Conservation (phyloP, 345 rosid species). For the Ceriops decandra region DNA sequence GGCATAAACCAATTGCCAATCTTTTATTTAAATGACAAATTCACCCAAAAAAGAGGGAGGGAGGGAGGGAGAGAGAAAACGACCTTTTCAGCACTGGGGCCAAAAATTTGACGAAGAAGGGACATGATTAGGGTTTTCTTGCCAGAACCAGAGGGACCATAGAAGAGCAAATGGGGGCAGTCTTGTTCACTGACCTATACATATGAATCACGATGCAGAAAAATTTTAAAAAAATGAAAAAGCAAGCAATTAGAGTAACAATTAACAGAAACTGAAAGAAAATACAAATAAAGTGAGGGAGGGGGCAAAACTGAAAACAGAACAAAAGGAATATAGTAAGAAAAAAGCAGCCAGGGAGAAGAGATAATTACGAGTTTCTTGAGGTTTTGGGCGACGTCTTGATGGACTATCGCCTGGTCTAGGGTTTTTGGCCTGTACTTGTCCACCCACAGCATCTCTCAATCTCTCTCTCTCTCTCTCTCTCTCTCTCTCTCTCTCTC, state of each 20-base stretch:
- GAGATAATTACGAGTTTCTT: slow-evolving; percentile 63
- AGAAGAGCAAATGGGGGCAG: slow-evolving; percentile 95
- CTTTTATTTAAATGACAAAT: neutral
- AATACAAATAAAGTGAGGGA: neutral
- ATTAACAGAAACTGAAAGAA: neutral
- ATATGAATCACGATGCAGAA: neutral
- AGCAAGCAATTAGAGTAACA: neutral
- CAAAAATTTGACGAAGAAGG: slow-evolving; percentile 75
- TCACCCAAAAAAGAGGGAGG: neutral
- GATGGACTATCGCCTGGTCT: slow-evolving; percentile 70
- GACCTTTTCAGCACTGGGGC: slow-evolving; percentile 88
- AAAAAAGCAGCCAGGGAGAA: neutral
- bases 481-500: neutral
- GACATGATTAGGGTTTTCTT: slow-evolving; percentile 99
- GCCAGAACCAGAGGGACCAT: slow-evolving; percentile 95
- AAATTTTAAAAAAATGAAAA: neutral
- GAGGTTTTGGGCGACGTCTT: slow-evolving; percentile 78
- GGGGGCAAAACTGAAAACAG: no score
- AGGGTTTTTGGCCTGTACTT: slow-evolving; percentile 95
- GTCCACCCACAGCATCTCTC: slow-evolving; percentile 94
- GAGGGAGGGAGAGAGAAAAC: neutral
- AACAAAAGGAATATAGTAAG: neutral
- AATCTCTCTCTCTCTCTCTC: neutral
- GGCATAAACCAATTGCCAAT: neutral
- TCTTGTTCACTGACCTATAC: slow-evolving; percentile 83